Base-by-base conservation (phyloP, 306 rosid genomes). In the Abrus precatorius region DNA sequence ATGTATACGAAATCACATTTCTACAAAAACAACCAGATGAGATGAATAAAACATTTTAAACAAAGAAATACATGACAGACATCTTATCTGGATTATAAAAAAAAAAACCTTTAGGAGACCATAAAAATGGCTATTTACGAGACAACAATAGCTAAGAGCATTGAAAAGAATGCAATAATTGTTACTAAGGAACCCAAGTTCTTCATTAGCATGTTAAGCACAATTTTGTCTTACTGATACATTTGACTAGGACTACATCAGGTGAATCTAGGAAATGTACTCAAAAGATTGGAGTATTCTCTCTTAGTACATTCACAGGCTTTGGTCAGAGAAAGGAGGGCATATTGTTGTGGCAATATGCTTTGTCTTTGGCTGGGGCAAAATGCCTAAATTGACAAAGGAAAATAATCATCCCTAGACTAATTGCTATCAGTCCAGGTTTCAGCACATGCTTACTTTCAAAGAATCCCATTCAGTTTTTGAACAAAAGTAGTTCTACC, bases 381-480 rank as follows among this genome's bases (percentile, higher is more conserved):
- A 81, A 63, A 40, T 52, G 52, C 33, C 74, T 72, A 27, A 6
- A 45, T 27, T 52, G 41, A 49, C 4, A 65, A 74, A 32, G 75
- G 60, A 64, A 72, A 73, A 80, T 54, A 40, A 44, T 30, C 4
- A 14, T 79, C 49, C 61, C 72, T 72, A 72, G 34, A 38, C 45
- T 80, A 79, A 36, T 44, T 44, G 28, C 57, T 56, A 70, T 47
- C 64, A 34, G 34, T 59, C 53, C 63, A 60, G 2, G 28, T 57
- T 29, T 47, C 47, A 45, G 77, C 41, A 33, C 64, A 57, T 79
- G 28, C 44, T 69, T 79, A 60, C 55, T 20, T 79, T 79, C 61
- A 57, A 9, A 60, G 14, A 45, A 69, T 57, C 50, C 40, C 29
- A 34, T 41, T 14, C 33, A 63, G 56, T 52, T 73, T 33, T 14